phyloP scores from a whole-genome alignment of 768 basidiomycete species.

The Tricholoma terreum region DNA sequence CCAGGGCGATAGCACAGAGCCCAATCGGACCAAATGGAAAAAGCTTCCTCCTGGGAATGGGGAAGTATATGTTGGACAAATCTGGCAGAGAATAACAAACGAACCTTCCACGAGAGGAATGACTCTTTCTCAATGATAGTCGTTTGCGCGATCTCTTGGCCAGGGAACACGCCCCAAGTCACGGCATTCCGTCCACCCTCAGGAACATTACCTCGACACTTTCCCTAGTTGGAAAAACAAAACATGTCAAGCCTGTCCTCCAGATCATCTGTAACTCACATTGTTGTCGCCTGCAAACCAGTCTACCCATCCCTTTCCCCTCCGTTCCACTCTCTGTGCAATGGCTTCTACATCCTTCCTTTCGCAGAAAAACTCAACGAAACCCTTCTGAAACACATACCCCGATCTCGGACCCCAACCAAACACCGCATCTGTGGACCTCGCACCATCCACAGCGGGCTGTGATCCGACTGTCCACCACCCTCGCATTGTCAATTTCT shows the following conservation, averaged over 20 bases:
- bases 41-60: slow-evolving; percentile 80
- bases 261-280: slow-evolving; percentile 40
- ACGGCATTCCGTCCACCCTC: slow-evolving; percentile 87
- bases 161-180: slow-evolving; percentile 98
- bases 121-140: slow-evolving; percentile 96
- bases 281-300: slow-evolving; percentile 81
- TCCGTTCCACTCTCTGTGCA: slow-evolving; percentile 51
- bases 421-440: slow-evolving; percentile 71
- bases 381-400: slow-evolving; percentile 96
- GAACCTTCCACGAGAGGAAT: slow-evolving; percentile 95
- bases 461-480: slow-evolving; percentile 99
- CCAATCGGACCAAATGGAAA: slow-evolving; percentile 96
- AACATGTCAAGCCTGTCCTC: not conserved
- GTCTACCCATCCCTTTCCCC: slow-evolving; percentile 67
- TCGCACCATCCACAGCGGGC: slow-evolving; percentile 82
- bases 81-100: not conserved
- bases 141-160: slow-evolving; percentile 92
- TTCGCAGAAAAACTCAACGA: slow-evolving; percentile 93
- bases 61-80: slow-evolving; percentile 1
- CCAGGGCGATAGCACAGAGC: slow-evolving; percentile 77
- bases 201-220: slow-evolving; percentile 74
- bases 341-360: slow-evolving; percentile 53
- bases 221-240: slow-evolving; percentile 51
- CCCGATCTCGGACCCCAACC: slow-evolving; percentile 95
- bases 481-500: slow-evolving; percentile 69